Percentiles rank a stretch among this genome's conserved stretches.
Evolutionary conservation across 2,329 filamentous ascomycete species (phyloP).

Genomic region (Beauveria sp.): DNA sequence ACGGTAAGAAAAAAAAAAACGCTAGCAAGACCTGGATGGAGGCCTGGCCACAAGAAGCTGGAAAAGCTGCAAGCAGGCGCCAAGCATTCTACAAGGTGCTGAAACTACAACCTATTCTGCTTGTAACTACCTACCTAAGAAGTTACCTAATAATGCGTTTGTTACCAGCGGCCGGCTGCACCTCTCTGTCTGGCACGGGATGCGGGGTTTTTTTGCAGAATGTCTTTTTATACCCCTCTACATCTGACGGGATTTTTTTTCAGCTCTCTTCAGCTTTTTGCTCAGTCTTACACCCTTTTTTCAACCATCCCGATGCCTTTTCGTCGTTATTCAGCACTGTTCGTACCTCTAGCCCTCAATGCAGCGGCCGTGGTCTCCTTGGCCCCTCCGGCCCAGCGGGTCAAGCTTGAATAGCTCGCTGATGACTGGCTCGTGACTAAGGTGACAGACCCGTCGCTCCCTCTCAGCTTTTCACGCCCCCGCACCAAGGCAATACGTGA

Average conservation of each 20-base stretch:
- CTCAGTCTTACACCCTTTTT: too few relatives aligned
- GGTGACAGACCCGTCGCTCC: neutral
- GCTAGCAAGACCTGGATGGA: neutral
- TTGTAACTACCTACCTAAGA: neutral
- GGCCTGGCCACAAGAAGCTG: neutral
- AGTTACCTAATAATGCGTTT: neutral
- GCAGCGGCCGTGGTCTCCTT: neutral
- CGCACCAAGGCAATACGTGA: neutral
- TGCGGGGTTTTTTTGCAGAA: neutral
- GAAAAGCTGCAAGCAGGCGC: too few relatives aligned
- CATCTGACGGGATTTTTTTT: neutral
- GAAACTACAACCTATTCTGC: neutral
- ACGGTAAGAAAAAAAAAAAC: neutral
- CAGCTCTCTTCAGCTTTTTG: neutral
- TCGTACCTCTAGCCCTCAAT: neutral
- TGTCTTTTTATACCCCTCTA: neutral
- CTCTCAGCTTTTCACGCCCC: neutral
- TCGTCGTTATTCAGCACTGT: too few relatives aligned
- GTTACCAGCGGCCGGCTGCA: neutral
- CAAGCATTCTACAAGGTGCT: neutral
- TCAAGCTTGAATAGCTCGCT: neutral
- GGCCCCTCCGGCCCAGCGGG: conserved; percentile 2
- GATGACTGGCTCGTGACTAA: conserved; percentile 6
- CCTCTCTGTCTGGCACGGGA: neutral
- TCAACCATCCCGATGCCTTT: too few relatives aligned